Conservation (phyloP, 2,329 filamentous ascomycete genomes). For the Beauveria rudraprayagi region DNA sequence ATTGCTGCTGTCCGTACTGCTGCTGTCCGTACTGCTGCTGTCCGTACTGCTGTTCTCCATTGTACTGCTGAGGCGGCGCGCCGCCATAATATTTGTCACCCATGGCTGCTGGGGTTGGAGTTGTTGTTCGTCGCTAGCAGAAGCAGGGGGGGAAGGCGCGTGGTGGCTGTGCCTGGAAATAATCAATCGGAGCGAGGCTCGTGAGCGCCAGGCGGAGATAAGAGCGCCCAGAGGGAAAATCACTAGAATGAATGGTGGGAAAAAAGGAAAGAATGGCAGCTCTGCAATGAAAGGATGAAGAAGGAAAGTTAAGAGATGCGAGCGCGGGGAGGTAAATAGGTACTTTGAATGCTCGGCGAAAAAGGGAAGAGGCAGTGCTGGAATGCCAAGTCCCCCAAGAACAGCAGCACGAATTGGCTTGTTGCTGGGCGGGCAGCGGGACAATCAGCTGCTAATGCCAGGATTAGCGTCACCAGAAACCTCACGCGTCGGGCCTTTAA, state of each 20-base stretch:
- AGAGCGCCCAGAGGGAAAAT: no score
- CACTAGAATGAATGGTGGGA: neutral
- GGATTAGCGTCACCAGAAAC: slow-evolving; percentile 2
- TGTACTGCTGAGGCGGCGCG: slow-evolving; percentile 13
- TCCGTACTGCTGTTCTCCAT: slow-evolving; percentile 14
- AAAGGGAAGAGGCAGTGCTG: slow-evolving; percentile 7
- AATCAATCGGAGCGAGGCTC: neutral
- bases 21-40: slow-evolving; percentile 10
- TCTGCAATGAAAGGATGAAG: neutral
- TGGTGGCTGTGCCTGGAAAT: neutral
- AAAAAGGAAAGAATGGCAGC: neutral
- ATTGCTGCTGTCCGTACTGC: neutral
- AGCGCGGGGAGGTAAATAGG: neutral
- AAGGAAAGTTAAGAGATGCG: neutral
- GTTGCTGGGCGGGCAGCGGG: slow-evolving; percentile 7
- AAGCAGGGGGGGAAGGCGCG: neutral
- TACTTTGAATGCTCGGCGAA: neutral
- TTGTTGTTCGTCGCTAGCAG: neutral
- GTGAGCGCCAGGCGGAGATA: neutral
- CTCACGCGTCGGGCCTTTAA: neutral
- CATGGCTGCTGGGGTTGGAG: slow-evolving; percentile 19
- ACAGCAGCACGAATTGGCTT: neutral
- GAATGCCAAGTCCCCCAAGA: slow-evolving; percentile 8
- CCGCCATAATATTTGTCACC: slow-evolving; percentile 26
- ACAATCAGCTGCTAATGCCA: neutral